These are phyloP conservation scores for Volvox carteri DNA, from an alignment of 163 green algal genomes.

Conservation along the genomic window DNA sequence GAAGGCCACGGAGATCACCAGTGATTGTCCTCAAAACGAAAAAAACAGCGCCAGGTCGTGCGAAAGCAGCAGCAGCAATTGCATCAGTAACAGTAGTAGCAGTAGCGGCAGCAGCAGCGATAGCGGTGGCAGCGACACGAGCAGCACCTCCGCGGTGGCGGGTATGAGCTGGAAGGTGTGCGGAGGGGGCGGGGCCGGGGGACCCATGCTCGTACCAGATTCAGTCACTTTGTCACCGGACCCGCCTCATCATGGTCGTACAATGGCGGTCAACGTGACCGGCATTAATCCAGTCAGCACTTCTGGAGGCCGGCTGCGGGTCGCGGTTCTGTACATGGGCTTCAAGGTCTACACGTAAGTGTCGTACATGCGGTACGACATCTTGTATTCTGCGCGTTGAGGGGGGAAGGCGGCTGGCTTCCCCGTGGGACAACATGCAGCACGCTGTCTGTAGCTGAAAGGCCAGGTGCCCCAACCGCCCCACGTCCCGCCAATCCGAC, in stretches of 20 bases:
- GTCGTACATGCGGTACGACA: not conserved
- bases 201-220: slow-evolving; percentile 3
- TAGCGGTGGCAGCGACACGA: not conserved
- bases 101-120: not conserved
- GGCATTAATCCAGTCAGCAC: slow-evolving; percentile 4
- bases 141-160: not conserved
- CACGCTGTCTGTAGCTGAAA: too few species aligned
- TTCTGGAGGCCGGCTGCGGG: not conserved
- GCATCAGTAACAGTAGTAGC: too few species aligned
- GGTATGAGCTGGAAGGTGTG: slow-evolving; percentile 30
- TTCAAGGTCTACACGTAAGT: slow-evolving; percentile 47
- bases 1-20: too few species aligned
- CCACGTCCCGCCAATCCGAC: too few species aligned
- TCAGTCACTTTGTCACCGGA: slow-evolving; percentile 24
- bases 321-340: slow-evolving; percentile 31
- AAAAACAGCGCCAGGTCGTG: too few species aligned
- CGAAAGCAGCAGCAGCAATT: too few species aligned
- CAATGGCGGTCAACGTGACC: slow-evolving; percentile 29
- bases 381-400: not conserved
- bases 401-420: too few species aligned
- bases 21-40: too few species aligned
- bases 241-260: slow-evolving; percentile 43
- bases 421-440: too few species aligned
- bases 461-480: too few species aligned
- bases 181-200: not conserved